Evolutionary conservation across 176 grass and related monocot genomes (phyloP), one percentile per base, ranked within the genome.

Genomic region (Aegilops bicornis): DNA sequence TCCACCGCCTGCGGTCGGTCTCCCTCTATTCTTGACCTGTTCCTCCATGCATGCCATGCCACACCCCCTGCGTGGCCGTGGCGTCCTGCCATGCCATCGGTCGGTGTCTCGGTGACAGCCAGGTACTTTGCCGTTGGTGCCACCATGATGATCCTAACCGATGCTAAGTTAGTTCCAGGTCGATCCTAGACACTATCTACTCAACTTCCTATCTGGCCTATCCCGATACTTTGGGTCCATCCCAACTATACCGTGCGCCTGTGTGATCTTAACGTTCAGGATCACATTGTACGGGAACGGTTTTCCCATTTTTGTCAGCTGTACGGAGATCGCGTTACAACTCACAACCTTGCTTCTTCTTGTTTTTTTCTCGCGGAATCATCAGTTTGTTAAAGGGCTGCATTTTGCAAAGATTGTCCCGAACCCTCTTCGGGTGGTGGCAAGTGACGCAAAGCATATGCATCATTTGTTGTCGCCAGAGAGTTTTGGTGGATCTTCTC

Each of bases 21-120:
- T 45, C 54, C 27, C 16, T 27, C 87, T 67, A 67, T 58, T 70
- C 76, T 88, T 91, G 90, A 91, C 86, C 48, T 14, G 52, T 78
- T 88, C 78, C 43, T 76, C 35, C 75, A 73, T 45, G 75, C 43
- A 9, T 16, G 47, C 42, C 43, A 9, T 16, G 47, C 42, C 42
- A 29, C 43, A 31, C 10, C 73, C 9, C 13, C 17, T 16, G 2
- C 50, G 16, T 54, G 14, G 36, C 31, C 8, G 64, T 23, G 42
- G 11, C 29, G 14, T 29, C 13, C 30, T n/a, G 19, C 17, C 30
- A 13, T 36, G 5, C 61, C 77, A 64, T 22, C 17, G 40, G 40
- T 20, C 73, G 76, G 50, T 79, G 24, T 8, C 42, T 31, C 54
- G 20, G 48, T 19, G 72, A 48, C 72, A 27, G 5, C 37, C 54